phyloP scores from a whole-genome alignment of 176 grass and related monocot species.

The Coix lacrymajobi region DNA sequence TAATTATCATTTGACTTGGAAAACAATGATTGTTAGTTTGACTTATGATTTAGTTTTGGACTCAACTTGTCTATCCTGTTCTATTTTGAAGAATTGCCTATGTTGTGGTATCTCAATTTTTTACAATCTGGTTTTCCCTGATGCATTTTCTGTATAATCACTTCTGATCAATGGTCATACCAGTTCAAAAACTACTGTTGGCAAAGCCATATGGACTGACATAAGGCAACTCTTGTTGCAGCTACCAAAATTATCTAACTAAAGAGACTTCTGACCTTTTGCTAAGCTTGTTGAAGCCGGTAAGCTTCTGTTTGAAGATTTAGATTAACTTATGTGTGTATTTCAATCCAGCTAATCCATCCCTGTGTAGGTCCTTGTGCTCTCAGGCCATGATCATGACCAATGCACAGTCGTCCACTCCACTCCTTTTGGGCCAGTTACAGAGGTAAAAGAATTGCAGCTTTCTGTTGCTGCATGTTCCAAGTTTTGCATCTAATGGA shows the following conservation, averaged over 20 bases:
- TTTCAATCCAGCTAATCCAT: conserved; percentile 26
- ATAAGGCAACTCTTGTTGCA: conserved; percentile 29
- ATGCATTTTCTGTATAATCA: conserved; percentile 8
- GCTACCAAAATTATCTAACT: conserved; percentile 93
- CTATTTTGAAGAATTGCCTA: not conserved
- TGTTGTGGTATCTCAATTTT: not conserved
- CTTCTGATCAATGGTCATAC: conserved; percentile 1
- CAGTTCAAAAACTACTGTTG: not conserved
- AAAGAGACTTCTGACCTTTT: conserved; percentile 86
- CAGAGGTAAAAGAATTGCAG: conserved; percentile 51
- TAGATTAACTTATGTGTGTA: conserved; percentile 3
- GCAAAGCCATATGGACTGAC: not conserved
- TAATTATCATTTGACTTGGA: not conserved
- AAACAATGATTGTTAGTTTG: not conserved
- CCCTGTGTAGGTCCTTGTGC: conserved; percentile 66
- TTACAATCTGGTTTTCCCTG: not conserved
- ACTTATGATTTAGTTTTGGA: conserved; percentile 12
- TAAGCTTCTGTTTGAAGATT: conserved; percentile 38
- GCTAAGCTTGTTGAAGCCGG: conserved; percentile 66
- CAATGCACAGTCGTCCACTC: conserved; percentile 83
- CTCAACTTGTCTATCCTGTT: not conserved
- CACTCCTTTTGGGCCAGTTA: conserved; percentile 51
- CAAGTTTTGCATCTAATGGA: conserved; percentile 26
- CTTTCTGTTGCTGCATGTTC: not conserved
- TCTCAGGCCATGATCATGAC: conserved; percentile 96